phyloP scores from a whole-genome alignment of 2,329 filamentous ascomycete genomes.

The Cladosporium halotolerans region DNA sequence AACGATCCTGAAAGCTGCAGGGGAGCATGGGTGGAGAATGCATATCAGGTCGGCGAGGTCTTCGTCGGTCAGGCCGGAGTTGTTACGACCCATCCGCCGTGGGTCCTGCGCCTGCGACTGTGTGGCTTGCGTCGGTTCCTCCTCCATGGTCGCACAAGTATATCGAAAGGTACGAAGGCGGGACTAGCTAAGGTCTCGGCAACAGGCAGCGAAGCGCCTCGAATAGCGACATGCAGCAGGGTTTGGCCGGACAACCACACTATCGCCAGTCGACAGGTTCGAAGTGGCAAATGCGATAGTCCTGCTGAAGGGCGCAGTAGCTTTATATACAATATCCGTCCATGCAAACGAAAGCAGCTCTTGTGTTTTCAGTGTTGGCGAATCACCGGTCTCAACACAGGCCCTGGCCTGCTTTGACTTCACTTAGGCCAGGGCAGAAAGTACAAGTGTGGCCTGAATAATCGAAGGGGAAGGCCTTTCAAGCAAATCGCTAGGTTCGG shows the following conservation, averaged over 20 bases:
- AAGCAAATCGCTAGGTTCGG: not conserved
- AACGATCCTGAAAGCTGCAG: slow-evolving; percentile 67
- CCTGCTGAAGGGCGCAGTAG: not conserved
- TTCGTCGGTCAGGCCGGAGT: slow-evolving; percentile 73
- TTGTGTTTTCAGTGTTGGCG: not conserved
- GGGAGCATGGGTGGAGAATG: slow-evolving; percentile 73
- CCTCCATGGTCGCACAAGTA: not conserved
- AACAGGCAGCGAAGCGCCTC: slow-evolving; percentile 3
- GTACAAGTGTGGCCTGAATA: not conserved
- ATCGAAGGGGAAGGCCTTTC: not conserved
- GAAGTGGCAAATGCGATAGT: not conserved
- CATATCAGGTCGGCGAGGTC: slow-evolving; percentile 86
- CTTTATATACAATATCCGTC: not conserved
- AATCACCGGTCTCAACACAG: not conserved
- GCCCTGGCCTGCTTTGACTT: not conserved
- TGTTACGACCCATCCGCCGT: slow-evolving; percentile 68
- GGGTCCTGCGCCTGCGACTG: slow-evolving; percentile 60
- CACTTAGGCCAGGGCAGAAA: slow-evolving; percentile 8
- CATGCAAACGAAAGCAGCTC: not conserved
- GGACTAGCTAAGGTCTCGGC: slow-evolving; percentile 6
- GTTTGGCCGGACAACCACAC: slow-evolving; percentile 4
- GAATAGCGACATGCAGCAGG: slow-evolving; percentile 7
- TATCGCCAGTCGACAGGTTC: not conserved
- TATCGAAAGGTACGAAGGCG: not conserved
- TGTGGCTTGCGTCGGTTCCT: slow-evolving; percentile 30